These are phyloP conservation scores for Gnomoniopsis sp. DNA, from an alignment of 2,329 filamentous ascomycete species.

Conservation along the genomic window DNA sequence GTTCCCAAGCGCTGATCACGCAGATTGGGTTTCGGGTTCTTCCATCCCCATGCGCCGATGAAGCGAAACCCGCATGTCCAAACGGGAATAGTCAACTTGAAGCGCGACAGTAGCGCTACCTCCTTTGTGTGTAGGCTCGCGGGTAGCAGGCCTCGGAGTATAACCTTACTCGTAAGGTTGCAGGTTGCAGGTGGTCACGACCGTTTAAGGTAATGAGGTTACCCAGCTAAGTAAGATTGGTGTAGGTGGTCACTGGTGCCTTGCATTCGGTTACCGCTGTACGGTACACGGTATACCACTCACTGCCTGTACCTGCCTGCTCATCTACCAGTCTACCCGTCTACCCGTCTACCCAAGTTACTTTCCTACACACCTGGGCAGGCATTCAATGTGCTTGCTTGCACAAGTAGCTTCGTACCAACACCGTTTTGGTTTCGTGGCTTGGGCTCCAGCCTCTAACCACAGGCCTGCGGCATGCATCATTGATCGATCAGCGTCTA, in stretches of 20 bases:
- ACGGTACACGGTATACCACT: too few relatives aligned
- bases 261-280: too few relatives aligned
- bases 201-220: background rate
- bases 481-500: background rate
- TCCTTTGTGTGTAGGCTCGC: background rate
- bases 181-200: too few relatives aligned
- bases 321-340: too few relatives aligned
- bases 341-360: background rate
- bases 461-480: background rate
- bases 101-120: background rate
- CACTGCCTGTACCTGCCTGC: too few relatives aligned
- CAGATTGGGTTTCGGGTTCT: conserved; percentile 35
- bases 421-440: background rate
- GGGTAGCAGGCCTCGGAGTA: background rate
- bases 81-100: background rate
- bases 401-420: background rate
- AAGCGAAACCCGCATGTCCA: conserved; percentile 32
- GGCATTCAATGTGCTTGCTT: too few relatives aligned
- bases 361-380: too few relatives aligned
- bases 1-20: conserved; percentile 26
- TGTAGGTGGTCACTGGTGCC: too few relatives aligned
- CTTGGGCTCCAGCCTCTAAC: background rate
- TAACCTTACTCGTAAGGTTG: background rate
- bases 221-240: background rate
- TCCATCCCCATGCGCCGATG: conserved; percentile 29